A percentile compares a stretch with the other conserved stretches of the same genome.
Evolutionary conservation across 306 rosid genomes (phyloP).

Genomic region (apple (Malus domestica)): DNA sequence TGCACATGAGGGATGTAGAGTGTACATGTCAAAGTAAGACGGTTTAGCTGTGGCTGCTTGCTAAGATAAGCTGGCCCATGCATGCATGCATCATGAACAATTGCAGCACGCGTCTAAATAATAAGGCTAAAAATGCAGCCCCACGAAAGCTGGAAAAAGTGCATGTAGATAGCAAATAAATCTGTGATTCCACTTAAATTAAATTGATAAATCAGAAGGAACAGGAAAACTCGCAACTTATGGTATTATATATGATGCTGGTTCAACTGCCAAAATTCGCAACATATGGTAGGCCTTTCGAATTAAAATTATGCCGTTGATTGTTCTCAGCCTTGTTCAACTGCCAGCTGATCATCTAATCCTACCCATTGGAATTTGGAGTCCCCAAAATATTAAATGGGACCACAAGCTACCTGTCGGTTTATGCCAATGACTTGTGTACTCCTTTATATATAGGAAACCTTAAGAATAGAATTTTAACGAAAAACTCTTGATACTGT

Average conservation of each 20-base stretch:
- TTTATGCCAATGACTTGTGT: background rate
- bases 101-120: too few species aligned
- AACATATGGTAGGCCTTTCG: background rate
- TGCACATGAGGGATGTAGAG: background rate
- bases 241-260: background rate
- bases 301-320: background rate
- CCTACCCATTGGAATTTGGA: background rate
- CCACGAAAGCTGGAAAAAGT: constrained; percentile 45
- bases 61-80: constrained; percentile 8
- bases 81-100: background rate
- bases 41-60: constrained; percentile 12
- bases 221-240: background rate
- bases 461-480: too few species aligned
- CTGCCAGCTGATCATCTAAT: constrained; percentile 14
- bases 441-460: too few species aligned
- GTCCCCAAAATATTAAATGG: constrained; percentile 1
- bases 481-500: too few species aligned
- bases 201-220: background rate
- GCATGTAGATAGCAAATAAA: background rate
- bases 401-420: background rate
- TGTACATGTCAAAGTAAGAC: constrained; percentile 19
- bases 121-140: background rate
- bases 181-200: background rate
- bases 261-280: too few species aligned
- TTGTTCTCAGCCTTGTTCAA: constrained; percentile 15